phyloP scores from a whole-genome alignment of 805 yeast genomes.

The Lipomyces yamanashiensis region DNA sequence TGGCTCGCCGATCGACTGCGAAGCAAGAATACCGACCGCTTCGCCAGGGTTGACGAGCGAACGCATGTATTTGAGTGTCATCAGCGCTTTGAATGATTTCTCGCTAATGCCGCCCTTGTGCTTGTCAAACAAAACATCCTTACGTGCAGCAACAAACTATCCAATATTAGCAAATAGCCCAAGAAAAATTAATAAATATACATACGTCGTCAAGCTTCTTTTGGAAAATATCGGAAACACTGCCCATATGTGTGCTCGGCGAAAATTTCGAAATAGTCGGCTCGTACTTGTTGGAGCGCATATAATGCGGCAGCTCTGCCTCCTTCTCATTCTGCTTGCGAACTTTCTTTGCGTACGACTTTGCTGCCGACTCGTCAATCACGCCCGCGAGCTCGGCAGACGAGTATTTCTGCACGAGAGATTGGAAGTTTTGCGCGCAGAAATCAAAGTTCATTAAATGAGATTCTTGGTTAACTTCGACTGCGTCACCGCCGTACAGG shows the following conservation, averaged over 20 bases:
- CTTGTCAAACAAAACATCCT: slow-evolving; percentile 28
- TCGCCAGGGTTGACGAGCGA: slow-evolving; percentile 96
- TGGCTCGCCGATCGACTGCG: slow-evolving; percentile 98
- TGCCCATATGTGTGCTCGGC: slow-evolving; percentile 89
- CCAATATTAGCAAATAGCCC: background rate
- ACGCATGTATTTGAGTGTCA: slow-evolving; percentile 98
- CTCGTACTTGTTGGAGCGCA: slow-evolving; percentile 70
- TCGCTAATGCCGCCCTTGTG: slow-evolving; percentile 55
- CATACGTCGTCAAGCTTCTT: slow-evolving; percentile 69
- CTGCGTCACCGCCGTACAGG: slow-evolving; percentile 95
- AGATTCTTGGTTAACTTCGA: slow-evolving; percentile 92
- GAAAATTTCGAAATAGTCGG: slow-evolving; percentile 85
- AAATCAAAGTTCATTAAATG: slow-evolving; percentile 92
- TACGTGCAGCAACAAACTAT: slow-evolving; percentile 24
- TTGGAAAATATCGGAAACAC: slow-evolving; percentile 90
- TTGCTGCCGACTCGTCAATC: slow-evolving; percentile 83
- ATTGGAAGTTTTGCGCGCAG: slow-evolving; percentile 88
- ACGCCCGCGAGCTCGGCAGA: slow-evolving; percentile 66
- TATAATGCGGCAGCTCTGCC: slow-evolving; percentile 63
- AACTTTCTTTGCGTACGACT: slow-evolving; percentile 78
- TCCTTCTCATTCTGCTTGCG: slow-evolving; percentile 67
- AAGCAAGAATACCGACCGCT: slow-evolving; percentile 96
- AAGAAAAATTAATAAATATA: background rate
- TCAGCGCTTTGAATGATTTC: slow-evolving; percentile 90
- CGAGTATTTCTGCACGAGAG: slow-evolving; percentile 82